phyloP scores from a whole-genome alignment of 2,329 filamentous ascomycete species.

The Cryphonectria carpinicola region DNA sequence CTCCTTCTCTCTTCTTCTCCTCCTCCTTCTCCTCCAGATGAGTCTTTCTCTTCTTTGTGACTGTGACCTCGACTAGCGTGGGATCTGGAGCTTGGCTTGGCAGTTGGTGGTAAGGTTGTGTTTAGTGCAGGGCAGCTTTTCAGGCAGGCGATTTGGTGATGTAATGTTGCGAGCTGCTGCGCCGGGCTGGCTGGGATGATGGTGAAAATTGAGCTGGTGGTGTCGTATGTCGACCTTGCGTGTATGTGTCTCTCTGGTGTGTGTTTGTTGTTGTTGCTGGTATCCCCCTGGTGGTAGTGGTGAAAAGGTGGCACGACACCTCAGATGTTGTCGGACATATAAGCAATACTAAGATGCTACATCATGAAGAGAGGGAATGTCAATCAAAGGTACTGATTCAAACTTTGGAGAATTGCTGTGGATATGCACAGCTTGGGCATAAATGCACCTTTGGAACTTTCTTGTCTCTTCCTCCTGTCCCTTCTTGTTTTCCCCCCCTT shows the following conservation, averaged over 20 bases:
- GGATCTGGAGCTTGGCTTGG: neutral
- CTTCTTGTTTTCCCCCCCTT: neutral
- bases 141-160: slow-evolving; percentile 6
- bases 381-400: neutral
- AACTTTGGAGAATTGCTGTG: neutral
- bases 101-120: neutral
- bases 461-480: neutral
- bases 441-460: neutral
- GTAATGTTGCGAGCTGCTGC: slow-evolving; percentile 1
- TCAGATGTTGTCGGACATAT: neutral
- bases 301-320: neutral
- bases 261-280: neutral
- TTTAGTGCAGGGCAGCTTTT: neutral
- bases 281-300: neutral
- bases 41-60: neutral
- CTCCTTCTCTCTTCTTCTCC: neutral
- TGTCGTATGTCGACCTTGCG: neutral
- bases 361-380: neutral
- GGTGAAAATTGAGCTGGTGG: neutral
- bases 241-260: neutral
- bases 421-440: slow-evolving; percentile 4
- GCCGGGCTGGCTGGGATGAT: neutral
- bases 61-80: neutral
- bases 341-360: neutral
- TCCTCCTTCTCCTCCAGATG: neutral